Conservation (phyloP, 305 asterid species). For the Nicotiana rustica region DNA sequence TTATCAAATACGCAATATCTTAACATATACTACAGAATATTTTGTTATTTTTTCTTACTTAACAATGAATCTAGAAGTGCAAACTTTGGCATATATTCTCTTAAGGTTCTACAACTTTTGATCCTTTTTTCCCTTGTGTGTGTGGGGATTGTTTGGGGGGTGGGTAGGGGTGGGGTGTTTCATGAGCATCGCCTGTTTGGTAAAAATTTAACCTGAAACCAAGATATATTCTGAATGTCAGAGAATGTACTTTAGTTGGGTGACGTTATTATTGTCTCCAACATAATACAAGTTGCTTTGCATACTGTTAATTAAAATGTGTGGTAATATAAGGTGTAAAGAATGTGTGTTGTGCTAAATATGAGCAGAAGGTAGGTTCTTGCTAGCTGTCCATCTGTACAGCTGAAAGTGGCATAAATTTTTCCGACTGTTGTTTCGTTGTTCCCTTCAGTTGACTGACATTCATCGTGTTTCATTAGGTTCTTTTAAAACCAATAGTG, state of each 20-base stretch:
- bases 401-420: background rate
- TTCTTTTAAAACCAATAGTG: conserved; percentile 80
- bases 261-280: conserved; percentile 18
- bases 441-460: conserved; percentile 27
- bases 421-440: background rate
- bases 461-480: conserved; percentile 53
- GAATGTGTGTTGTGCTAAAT: background rate
- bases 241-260: conserved; percentile 16
- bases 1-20: background rate
- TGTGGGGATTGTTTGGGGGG: background rate
- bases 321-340: background rate
- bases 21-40: background rate
- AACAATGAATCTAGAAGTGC: background rate
- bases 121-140: background rate
- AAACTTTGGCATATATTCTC: background rate
- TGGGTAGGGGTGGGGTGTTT: background rate
- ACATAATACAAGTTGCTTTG: background rate
- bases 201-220: background rate
- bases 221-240: background rate
- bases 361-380: background rate
- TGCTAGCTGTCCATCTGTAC: conserved; percentile 6
- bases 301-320: background rate
- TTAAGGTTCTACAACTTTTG: background rate
- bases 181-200: background rate
- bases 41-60: background rate